Evolutionary conservation across 192 early-diverging fungal genomes (phyloP).

Genomic region (Podila clonocystis): DNA sequence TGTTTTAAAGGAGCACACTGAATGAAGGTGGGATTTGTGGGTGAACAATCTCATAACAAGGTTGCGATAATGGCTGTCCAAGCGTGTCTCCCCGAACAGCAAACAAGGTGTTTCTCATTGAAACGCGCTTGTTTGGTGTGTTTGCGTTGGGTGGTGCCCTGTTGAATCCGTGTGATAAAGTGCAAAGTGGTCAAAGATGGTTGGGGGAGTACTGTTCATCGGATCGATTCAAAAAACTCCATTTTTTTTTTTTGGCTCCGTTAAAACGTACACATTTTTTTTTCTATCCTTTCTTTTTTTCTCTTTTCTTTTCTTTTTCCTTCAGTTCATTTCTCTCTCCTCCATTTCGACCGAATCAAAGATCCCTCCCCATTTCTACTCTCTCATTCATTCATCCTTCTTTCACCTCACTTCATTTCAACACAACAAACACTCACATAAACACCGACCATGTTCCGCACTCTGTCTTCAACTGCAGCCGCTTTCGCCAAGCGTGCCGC

Average conservation of each 20-base stretch:
- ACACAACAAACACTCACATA: slow-evolving; percentile 1
- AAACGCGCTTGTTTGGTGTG: too few species aligned
- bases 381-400: neutral
- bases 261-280: neutral
- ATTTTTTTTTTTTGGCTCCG: neutral
- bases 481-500: slow-evolving; percentile 42
- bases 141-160: too few species aligned
- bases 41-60: too few species aligned
- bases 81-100: too few species aligned
- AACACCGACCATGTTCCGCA: slow-evolving; percentile 49
- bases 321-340: slow-evolving; percentile 7
- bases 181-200: too few species aligned
- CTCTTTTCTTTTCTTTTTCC: slow-evolving; percentile 14
- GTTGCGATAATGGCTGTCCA: too few species aligned
- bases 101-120: too few species aligned
- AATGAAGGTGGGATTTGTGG: too few species aligned
- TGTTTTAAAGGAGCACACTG: too few species aligned
- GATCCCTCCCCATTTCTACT: neutral
- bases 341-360: slow-evolving; percentile 3
- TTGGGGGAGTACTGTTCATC: neutral
- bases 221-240: neutral
- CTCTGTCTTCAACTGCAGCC: slow-evolving; percentile 47
- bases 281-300: neutral
- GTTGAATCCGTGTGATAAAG: too few species aligned
- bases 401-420: neutral